A percentile compares a stretch with the other conserved stretches of the same genome.
phyloP scores from a whole-genome alignment of 257 asterid genomes.

The Lycium ferocissimum region DNA sequence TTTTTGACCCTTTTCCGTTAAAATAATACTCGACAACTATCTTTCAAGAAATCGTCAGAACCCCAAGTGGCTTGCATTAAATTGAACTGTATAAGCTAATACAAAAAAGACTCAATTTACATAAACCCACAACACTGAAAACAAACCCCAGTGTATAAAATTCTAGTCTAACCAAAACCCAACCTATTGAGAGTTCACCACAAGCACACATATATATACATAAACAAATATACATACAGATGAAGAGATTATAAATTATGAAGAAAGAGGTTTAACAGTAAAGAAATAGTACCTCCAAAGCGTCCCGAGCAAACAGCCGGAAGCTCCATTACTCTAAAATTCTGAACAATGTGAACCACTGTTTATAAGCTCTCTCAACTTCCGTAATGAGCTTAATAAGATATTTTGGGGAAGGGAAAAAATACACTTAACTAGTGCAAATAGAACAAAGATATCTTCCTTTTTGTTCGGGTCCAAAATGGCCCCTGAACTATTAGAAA shows the following conservation, averaged over 20 bases:
- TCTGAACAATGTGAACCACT: background rate
- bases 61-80: background rate
- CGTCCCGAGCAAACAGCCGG: background rate
- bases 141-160: background rate
- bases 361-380: background rate
- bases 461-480: too few species aligned
- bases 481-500: too few species aligned
- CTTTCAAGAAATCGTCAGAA: background rate
- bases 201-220: background rate
- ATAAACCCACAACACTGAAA: background rate
- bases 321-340: background rate
- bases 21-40: background rate
- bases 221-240: background rate
- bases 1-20: background rate
- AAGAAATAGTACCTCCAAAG: background rate
- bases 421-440: background rate
- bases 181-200: background rate
- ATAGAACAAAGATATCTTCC: background rate
- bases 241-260: background rate
- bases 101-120: background rate
- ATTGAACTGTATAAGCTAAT: background rate
- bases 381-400: too few species aligned
- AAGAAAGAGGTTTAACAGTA: background rate
- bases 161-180: background rate
- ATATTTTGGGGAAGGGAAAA: background rate